phyloP scores from a whole-genome alignment of 176 grass and related monocot genomes.

The Neostapfia colusana region DNA sequence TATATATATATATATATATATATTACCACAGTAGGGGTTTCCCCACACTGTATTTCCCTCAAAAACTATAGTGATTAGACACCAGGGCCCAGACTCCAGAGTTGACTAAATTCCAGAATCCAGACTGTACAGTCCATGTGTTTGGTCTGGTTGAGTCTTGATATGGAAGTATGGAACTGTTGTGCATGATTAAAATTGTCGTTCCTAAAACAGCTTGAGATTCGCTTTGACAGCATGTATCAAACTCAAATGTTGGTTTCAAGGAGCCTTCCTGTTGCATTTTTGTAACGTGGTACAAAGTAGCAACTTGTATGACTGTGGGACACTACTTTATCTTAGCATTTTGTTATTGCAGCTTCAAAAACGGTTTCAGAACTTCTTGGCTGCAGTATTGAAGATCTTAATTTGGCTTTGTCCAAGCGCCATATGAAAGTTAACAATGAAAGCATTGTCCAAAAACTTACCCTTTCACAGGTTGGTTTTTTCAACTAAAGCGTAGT shows the following conservation, averaged over 20 bases:
- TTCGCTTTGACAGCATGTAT: neutral
- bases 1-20: no score
- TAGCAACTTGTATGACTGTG: conserved; percentile 12
- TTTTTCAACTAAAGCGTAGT: conserved; percentile 31
- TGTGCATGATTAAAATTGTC: conserved; percentile 3
- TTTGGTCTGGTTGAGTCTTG: neutral
- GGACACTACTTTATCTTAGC: neutral
- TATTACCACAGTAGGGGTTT: no score
- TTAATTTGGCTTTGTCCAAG: conserved; percentile 78
- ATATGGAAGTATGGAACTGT: neutral
- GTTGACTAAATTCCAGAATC: neutral
- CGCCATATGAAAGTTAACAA: conserved; percentile 95
- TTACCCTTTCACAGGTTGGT: conserved; percentile 93
- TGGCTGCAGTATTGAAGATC: conserved; percentile 78
- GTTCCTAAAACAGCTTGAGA: neutral
- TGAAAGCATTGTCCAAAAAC: conserved; percentile 97
- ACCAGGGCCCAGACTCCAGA: neutral
- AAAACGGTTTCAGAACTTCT: conserved; percentile 84
- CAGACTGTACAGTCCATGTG: neutral
- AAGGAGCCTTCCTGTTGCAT: conserved; percentile 8
- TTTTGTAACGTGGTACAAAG: neutral
- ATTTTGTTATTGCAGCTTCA: conserved; percentile 57
- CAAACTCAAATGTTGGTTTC: conserved; percentile 7
- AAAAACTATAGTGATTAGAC: neutral
- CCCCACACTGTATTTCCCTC: no score